Evolutionary conservation across 2,329 filamentous ascomycete genomes (phyloP).

Genomic region (Phyllosticta citrichinensis): DNA sequence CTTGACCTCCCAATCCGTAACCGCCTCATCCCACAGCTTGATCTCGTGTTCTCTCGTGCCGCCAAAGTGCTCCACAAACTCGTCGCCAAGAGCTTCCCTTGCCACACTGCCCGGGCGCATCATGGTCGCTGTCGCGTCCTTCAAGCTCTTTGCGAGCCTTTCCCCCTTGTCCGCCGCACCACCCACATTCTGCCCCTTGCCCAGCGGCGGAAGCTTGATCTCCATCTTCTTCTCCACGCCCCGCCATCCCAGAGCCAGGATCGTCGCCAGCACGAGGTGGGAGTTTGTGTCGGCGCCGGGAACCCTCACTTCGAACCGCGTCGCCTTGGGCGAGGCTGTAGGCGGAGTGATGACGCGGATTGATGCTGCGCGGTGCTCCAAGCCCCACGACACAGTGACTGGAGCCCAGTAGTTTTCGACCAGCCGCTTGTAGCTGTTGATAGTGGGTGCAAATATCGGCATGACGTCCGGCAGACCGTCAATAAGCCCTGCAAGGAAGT

Average conservation of each 20-base stretch:
- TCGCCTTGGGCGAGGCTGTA: slow-evolving; percentile 72
- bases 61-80: slow-evolving; percentile 91
- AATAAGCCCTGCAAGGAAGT: slow-evolving; percentile 86
- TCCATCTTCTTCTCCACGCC: slow-evolving; percentile 87
- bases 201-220: slow-evolving; percentile 71
- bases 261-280: slow-evolving; percentile 74
- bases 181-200: slow-evolving; percentile 75
- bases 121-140: slow-evolving; percentile 75
- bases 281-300: slow-evolving; percentile 92
- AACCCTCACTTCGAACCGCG: slow-evolving; percentile 85
- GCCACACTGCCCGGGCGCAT: slow-evolving; percentile 71
- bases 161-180: slow-evolving; percentile 60
- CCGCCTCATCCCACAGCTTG: slow-evolving; percentile 84
- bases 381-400: slow-evolving; percentile 92
- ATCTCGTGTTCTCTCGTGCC: slow-evolving; percentile 90
- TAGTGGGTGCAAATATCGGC: slow-evolving; percentile 85
- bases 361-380: slow-evolving; percentile 88
- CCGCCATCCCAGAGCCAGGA: slow-evolving; percentile 80
- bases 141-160: slow-evolving; percentile 71
- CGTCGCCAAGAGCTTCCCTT: slow-evolving; percentile 87
- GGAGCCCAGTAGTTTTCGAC: slow-evolving; percentile 99
- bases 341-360: slow-evolving; percentile 85
- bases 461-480: slow-evolving; percentile 89
- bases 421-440: slow-evolving; percentile 96
- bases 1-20: slow-evolving; percentile 87